A percentile compares a stretch with the other conserved stretches of the same genome.
These are phyloP conservation scores for Aspergillus piperis DNA, from an alignment of 2,329 filamentous ascomycete species.

Conservation along the genomic window DNA sequence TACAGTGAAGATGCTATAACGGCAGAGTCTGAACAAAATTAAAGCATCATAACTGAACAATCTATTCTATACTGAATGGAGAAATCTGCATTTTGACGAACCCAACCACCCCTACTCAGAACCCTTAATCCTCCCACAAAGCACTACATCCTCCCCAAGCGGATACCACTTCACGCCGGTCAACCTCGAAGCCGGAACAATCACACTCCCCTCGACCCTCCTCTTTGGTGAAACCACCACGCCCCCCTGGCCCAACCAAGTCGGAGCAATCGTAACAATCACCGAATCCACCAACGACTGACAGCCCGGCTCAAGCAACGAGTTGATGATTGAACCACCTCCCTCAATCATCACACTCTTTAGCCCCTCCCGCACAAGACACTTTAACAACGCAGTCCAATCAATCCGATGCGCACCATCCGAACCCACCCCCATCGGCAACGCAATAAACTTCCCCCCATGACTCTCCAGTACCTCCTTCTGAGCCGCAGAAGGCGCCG, in stretches of 20 bases:
- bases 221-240: slow-evolving; percentile 73
- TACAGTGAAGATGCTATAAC: no score
- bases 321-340: slow-evolving; percentile 78
- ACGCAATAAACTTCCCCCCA: slow-evolving; percentile 35
- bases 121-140: slow-evolving; percentile 64
- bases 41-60: no score
- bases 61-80: no score
- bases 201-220: slow-evolving; percentile 50
- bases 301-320: slow-evolving; percentile 62
- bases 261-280: slow-evolving; percentile 85
- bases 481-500: slow-evolving; percentile 17
- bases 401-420: slow-evolving; percentile 31
- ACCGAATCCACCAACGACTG: slow-evolving; percentile 67
- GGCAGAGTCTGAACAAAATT: no score
- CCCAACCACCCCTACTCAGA: neutral
- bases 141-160: slow-evolving; percentile 75
- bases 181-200: slow-evolving; percentile 61
- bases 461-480: slow-evolving; percentile 28
- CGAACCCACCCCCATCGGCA: slow-evolving; percentile 21
- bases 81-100: no score
- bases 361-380: slow-evolving; percentile 60
- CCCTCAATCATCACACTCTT: slow-evolving; percentile 88
- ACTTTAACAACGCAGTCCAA: slow-evolving; percentile 64
- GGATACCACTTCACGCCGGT: slow-evolving; percentile 70
- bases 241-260: slow-evolving; percentile 78